These are phyloP conservation scores for Aspergillus sp. DNA, from an alignment of 2,329 filamentous ascomycete species.

Conservation along the genomic window DNA sequence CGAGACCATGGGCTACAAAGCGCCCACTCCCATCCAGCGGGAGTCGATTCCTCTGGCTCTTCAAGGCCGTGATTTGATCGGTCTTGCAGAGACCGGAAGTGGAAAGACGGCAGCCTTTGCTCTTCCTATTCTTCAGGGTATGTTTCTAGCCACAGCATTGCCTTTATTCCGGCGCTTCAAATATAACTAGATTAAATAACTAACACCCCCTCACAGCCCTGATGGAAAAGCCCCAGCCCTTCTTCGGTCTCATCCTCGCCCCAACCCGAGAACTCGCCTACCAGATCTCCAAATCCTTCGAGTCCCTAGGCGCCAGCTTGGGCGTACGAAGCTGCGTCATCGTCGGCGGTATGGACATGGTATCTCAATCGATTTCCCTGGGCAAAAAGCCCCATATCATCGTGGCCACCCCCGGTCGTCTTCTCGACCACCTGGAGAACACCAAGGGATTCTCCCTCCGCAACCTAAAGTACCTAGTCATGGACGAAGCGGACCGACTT, in stretches of 20 bases:
- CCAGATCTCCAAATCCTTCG: constrained; percentile 85
- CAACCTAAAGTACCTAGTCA: constrained; percentile 81
- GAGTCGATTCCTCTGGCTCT: constrained; percentile 82
- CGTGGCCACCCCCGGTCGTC: constrained; percentile 84
- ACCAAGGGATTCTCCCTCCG: constrained; percentile 92
- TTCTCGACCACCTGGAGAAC: constrained; percentile 92
- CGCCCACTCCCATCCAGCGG: constrained; percentile 84
- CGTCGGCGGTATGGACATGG: constrained; percentile 95
- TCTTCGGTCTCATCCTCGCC: constrained; percentile 87
- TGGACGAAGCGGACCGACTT: constrained; percentile 91
- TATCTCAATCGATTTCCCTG: constrained; percentile 83
- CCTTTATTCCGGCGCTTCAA: background rate
- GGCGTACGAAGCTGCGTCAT: constrained; percentile 83
- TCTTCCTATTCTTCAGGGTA: constrained; percentile 78
- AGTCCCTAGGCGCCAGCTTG: constrained; percentile 83
- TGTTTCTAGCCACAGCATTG: background rate
- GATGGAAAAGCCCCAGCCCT: constrained; percentile 79
- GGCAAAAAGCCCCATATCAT: constrained; percentile 96
- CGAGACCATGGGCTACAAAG: constrained; percentile 75
- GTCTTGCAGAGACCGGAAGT: constrained; percentile 89
- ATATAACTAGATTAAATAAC: background rate
- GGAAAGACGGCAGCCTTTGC: constrained; percentile 97
- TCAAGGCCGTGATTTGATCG: constrained; percentile 82
- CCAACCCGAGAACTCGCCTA: constrained; percentile 91
- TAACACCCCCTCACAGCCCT: constrained; percentile 53